phyloP scores from a whole-genome alignment of 106 monocot genomes.

The Apostasia ramifera region DNA sequence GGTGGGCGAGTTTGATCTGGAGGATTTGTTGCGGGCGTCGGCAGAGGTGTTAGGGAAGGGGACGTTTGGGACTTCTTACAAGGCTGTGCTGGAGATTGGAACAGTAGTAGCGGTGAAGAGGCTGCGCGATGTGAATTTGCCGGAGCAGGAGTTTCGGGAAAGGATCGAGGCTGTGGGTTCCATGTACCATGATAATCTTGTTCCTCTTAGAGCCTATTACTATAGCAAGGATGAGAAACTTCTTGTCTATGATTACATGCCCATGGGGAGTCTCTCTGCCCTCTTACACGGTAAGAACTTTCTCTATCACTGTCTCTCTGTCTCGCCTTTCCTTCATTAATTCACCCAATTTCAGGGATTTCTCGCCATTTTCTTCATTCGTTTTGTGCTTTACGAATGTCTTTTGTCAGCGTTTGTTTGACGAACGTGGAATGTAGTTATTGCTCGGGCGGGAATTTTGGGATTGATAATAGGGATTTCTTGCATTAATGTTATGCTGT shows the following conservation, averaged over 20 bases:
- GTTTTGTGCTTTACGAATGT: no score
- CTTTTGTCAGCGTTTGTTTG: no score
- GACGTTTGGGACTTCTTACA: conserved; percentile 22
- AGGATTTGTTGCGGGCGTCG: conserved; percentile 25
- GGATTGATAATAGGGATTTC: no score
- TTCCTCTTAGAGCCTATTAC: conserved; percentile 18
- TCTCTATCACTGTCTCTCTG: background rate
- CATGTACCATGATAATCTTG: conserved; percentile 16
- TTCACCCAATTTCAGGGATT: background rate
- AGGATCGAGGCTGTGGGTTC: conserved; percentile 14
- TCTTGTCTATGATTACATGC: conserved; percentile 19
- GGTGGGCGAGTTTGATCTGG: conserved; percentile 13
- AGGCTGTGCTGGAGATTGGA: conserved; percentile 23
- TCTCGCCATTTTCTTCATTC: background rate
- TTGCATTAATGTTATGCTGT: no score
- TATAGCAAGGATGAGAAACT: conserved; percentile 27
- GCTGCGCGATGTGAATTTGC: conserved; percentile 17
- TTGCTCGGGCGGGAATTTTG: no score
- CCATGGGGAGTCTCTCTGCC: conserved; percentile 18
- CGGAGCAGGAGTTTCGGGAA: conserved; percentile 20
- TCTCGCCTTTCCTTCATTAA: background rate
- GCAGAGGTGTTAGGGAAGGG: conserved; percentile 30
- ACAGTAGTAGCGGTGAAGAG: conserved; percentile 22
- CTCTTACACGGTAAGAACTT: conserved; percentile 14
- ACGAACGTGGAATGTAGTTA: no score